Percentiles rank a stretch among this genome's conserved stretches.
phyloP scores from a whole-genome alignment of 371 early-diverging fungal species.

The Rhizopus arrhizus region DNA sequence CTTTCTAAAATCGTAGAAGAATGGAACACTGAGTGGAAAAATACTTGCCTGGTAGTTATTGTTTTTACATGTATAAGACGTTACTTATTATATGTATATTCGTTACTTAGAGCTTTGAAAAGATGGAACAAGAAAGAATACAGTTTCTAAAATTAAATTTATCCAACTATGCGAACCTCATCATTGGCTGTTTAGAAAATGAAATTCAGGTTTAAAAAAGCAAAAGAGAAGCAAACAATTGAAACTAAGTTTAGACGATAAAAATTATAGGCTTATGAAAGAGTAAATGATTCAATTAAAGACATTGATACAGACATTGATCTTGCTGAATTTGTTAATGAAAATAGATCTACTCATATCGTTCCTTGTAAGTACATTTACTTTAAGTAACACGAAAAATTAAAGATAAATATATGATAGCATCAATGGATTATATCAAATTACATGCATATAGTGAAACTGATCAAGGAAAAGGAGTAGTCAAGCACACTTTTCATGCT shows the following conservation, averaged over 20 bases:
- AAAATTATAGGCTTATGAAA: conserved; percentile 21
- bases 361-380: conserved; percentile 24
- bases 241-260: background rate
- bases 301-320: conserved; percentile 17
- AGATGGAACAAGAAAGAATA: conserved; percentile 24
- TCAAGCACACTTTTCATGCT: conserved; percentile 10
- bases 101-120: conserved; percentile 21
- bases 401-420: conserved; percentile 1
- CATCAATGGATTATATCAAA: conserved; percentile 26
- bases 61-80: background rate
- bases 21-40: conserved; percentile 28
- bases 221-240: background rate
- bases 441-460: conserved; percentile 25
- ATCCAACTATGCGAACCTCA: conserved; percentile 21
- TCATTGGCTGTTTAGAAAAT: conserved; percentile 21
- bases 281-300: conserved; percentile 12
- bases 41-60: conserved; percentile 20
- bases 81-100: background rate
- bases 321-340: conserved; percentile 18
- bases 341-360: conserved; percentile 20
- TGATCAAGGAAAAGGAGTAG: conserved; percentile 8
- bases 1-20: conserved; percentile 19
- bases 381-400: background rate
- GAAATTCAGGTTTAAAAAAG: conserved; percentile 21
- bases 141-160: conserved; percentile 26